Evolutionary conservation across 768 basidiomycete genomes (phyloP).

Genomic region (Wakefieldia striispora): DNA sequence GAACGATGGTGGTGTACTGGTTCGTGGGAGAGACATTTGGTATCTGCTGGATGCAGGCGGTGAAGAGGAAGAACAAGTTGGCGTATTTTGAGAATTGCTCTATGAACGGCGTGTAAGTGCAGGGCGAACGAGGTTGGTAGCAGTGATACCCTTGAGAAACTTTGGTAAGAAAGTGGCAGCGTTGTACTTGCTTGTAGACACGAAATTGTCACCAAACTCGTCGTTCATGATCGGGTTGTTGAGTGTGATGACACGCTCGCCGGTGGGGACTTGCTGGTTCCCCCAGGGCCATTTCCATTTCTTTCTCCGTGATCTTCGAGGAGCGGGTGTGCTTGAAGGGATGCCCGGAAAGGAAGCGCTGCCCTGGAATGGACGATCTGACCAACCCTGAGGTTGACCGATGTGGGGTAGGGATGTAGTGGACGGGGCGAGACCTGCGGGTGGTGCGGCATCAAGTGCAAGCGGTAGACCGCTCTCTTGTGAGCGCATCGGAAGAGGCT

Average conservation of each 20-base stretch:
- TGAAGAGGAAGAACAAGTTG: slow-evolving; percentile 98
- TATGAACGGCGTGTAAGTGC: slow-evolving; percentile 31
- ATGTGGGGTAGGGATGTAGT: slow-evolving; percentile 38
- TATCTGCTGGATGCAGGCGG: slow-evolving; percentile 95
- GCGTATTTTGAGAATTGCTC: slow-evolving; percentile 99
- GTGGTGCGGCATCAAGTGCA: slow-evolving; percentile 54
- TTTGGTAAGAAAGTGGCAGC: slow-evolving; percentile 84
- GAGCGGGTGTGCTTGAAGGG: slow-evolving; percentile 16
- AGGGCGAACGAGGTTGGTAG: not conserved
- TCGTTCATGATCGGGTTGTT: slow-evolving; percentile 69
- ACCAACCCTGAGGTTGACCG: slow-evolving; percentile 68
- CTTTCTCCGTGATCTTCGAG: slow-evolving; percentile 17
- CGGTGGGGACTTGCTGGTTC: slow-evolving; percentile 59
- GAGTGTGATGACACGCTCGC: slow-evolving; percentile 79
- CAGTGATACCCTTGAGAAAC: slow-evolving; percentile 78
- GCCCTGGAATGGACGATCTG: slow-evolving; percentile 52
- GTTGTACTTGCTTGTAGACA: slow-evolving; percentile 96
- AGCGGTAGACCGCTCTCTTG: slow-evolving; percentile 56
- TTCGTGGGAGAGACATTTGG: slow-evolving; percentile 97
- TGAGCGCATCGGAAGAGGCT: slow-evolving; percentile 36
- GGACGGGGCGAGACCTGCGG: slow-evolving; percentile 55
- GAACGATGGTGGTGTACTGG: slow-evolving; percentile 90
- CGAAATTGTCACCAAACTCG: slow-evolving; percentile 76
- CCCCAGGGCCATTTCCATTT: slow-evolving; percentile 85
- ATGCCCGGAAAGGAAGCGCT: slow-evolving; percentile 39